A percentile compares a stretch with the other conserved stretches of the same genome.
Conservation (phyloP, 768 basidiomycete genomes). For the Coprinopsis marcescibilis region DNA sequence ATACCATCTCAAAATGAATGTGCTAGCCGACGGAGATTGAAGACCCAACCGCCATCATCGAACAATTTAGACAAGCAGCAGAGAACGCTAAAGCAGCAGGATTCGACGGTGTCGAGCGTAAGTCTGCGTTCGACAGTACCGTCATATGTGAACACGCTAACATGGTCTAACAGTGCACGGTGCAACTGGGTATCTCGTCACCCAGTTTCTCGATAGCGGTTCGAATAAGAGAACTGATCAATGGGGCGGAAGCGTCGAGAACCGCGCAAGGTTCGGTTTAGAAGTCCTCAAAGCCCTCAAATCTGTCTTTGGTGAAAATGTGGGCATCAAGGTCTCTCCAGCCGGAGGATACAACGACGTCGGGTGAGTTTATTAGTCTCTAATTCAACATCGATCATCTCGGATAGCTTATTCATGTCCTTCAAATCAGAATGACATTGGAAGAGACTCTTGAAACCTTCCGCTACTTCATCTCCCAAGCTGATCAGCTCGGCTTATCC, state of each 20-base stretch:
- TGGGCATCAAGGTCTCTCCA: constrained; percentile 15
- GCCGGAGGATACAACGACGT: constrained; percentile 18
- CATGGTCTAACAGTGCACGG: constrained; percentile 29
- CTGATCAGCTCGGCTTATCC: constrained; percentile 26
- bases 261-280: constrained; percentile 48
- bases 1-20: not conserved
- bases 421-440: constrained; percentile 30
- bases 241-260: constrained; percentile 57
- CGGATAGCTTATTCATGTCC: not conserved
- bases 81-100: constrained; percentile 1
- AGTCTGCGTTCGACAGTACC: constrained; percentile 8
- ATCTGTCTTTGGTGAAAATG: constrained; percentile 14
- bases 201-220: constrained; percentile 46
- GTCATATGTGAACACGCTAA: not conserved
- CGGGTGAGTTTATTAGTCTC: constrained; percentile 5
- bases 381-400: not conserved
- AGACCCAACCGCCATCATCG: constrained; percentile 35
- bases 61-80: constrained; percentile 25
- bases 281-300: constrained; percentile 39
- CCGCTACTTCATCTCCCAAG: constrained; percentile 30
- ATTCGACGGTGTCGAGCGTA: constrained; percentile 42
- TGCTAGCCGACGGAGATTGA: constrained; percentile 35
- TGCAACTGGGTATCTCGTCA: constrained; percentile 38
- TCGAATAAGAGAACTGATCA: constrained; percentile 42
- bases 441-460: constrained; percentile 33